Percentiles rank a stretch among this genome's conserved stretches.
These are phyloP conservation scores for Prunus kanzakura DNA, from an alignment of 306 rosid species.

Conservation along the genomic window DNA sequence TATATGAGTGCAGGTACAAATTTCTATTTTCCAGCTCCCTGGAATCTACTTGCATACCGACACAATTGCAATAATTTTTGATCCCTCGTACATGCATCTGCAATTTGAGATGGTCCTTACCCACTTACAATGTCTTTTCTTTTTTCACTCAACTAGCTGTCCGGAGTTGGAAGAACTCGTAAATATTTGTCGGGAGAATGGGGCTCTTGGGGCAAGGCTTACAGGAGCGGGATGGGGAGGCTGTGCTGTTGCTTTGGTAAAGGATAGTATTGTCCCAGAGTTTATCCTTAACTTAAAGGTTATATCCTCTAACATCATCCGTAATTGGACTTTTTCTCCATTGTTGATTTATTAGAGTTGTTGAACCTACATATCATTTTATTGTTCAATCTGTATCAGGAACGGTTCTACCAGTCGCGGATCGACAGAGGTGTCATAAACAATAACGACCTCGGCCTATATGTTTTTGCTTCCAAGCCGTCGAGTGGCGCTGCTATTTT, in stretches of 20 bases:
- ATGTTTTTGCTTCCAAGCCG: slow-evolving; percentile 94
- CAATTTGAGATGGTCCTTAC: no score
- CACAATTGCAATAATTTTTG: not conserved
- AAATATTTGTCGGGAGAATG: slow-evolving; percentile 46
- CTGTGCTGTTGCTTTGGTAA: slow-evolving; percentile 91
- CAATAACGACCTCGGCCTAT: slow-evolving; percentile 70
- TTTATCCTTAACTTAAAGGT: slow-evolving; percentile 89
- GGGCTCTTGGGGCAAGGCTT: slow-evolving; percentile 93
- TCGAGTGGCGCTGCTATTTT: slow-evolving; percentile 96
- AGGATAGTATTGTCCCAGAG: slow-evolving; percentile 81
- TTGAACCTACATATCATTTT: slow-evolving; percentile 1
- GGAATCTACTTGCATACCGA: not conserved
- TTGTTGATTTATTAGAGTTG: not conserved
- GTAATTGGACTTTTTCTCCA: not conserved
- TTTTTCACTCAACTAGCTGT: slow-evolving; percentile 53
- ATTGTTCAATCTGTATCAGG: slow-evolving; percentile 47
- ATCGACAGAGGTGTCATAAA: slow-evolving; percentile 60
- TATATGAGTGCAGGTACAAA: slow-evolving; percentile 95
- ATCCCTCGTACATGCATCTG: not conserved
- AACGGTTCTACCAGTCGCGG: slow-evolving; percentile 59
- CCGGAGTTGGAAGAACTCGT: slow-evolving; percentile 97
- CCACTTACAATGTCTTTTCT: not conserved
- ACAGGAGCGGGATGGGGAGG: slow-evolving; percentile 99
- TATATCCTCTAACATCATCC: slow-evolving; percentile 4
- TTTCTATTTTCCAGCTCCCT: not conserved